These are phyloP conservation scores for Apiospora kogelbergensis DNA, from an alignment of 2,329 filamentous ascomycete species.

Conservation along the genomic window DNA sequence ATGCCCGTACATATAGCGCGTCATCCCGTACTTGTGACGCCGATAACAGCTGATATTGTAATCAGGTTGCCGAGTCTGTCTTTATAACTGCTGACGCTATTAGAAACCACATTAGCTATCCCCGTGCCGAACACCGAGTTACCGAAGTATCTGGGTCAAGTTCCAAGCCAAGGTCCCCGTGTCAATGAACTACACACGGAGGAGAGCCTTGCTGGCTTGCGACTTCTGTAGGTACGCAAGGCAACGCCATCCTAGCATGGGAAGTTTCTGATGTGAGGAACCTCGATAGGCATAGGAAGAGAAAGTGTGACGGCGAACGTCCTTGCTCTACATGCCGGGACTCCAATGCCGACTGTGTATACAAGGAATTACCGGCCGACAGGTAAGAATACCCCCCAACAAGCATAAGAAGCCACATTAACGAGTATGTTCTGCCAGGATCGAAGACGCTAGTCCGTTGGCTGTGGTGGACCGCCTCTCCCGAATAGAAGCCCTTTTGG, in stretches of 20 bases:
- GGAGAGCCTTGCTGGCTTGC: conserved; percentile 37
- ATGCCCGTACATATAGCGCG: background rate
- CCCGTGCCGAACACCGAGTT: background rate
- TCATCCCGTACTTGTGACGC: background rate
- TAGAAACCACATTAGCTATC: background rate
- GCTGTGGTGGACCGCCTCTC: conserved; percentile 37
- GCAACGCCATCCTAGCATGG: conserved; percentile 6
- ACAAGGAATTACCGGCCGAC: conserved; percentile 38
- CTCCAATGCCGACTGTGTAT: conserved; percentile 38
- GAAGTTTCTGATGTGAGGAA: conserved; percentile 16
- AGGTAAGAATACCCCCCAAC: conserved; percentile 21
- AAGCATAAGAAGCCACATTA: background rate
- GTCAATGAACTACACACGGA: conserved; percentile 6
- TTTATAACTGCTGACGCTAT: background rate
- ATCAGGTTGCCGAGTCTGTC: background rate
- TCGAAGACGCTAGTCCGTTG: conserved; percentile 34
- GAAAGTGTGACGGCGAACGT: conserved; percentile 37
- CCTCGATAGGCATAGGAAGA: conserved; percentile 34
- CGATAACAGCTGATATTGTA: background rate
- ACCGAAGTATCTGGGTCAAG: background rate
- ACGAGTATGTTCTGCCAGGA: conserved; percentile 18
- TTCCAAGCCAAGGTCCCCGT: background rate
- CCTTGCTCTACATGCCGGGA: conserved; percentile 40
- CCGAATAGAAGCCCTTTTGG: conserved; percentile 36
- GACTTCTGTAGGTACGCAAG: conserved; percentile 36